These are phyloP conservation scores for Dictyostelium capitatum DNA, from an alignment of 78 protist genomes.

Conservation along the genomic window DNA sequence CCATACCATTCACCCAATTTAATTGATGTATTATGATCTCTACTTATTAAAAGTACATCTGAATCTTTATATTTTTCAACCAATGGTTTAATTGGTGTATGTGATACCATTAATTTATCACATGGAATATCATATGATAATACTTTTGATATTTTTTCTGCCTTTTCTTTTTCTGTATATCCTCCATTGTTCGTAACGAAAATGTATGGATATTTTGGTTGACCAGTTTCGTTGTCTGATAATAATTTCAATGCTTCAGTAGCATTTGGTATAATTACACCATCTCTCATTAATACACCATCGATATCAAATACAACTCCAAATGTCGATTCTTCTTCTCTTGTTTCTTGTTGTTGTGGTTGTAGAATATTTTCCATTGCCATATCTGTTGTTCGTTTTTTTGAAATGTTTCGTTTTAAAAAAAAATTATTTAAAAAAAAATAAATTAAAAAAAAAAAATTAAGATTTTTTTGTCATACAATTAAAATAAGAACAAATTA, in stretches of 20 bases:
- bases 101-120: constrained; percentile 60
- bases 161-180: constrained; percentile 59
- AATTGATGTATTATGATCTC: constrained; percentile 12
- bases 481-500: too few species aligned
- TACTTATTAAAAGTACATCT: constrained; percentile 13
- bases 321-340: constrained; percentile 5
- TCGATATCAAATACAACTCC: constrained; percentile 78
- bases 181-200: constrained; percentile 76
- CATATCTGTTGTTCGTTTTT: too few species aligned
- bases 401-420: too few species aligned
- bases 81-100: constrained; percentile 71
- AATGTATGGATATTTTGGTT: constrained; percentile 48
- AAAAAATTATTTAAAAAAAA: too few species aligned
- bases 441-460: too few species aligned
- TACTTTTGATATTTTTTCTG: constrained; percentile 33
- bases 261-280: constrained; percentile 49
- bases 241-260: constrained; percentile 43
- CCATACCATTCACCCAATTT: constrained; percentile 50
- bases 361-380: not conserved
- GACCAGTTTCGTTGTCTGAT: not conserved
- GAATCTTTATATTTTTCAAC: constrained; percentile 28
- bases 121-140: constrained; percentile 17
- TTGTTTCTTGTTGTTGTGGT: not conserved
- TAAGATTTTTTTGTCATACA: too few species aligned
- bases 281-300: constrained; percentile 78